Conservation (phyloP, 2,329 filamentous ascomycete species). For the Phialophora tarda region DNA sequence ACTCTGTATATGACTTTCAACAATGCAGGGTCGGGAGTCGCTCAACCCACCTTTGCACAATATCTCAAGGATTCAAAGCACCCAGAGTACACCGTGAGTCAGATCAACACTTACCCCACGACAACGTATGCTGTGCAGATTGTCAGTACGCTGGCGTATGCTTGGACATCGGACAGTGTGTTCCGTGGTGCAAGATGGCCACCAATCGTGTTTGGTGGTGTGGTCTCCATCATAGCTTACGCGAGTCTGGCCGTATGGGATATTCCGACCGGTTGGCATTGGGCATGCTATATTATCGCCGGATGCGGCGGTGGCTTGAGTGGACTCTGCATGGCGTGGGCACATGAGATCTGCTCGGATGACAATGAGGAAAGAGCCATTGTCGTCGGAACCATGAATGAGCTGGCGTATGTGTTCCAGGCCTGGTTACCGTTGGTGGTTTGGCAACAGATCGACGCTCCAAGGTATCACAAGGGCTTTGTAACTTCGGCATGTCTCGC, state of each 20-base stretch:
- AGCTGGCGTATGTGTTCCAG: constrained; percentile 72
- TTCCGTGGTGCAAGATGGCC: constrained; percentile 68
- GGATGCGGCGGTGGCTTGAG: constrained; percentile 56
- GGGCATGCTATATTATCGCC: constrained; percentile 65
- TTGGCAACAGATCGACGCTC: constrained; percentile 70
- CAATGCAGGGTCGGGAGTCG: constrained; percentile 57
- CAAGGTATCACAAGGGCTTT: constrained; percentile 65
- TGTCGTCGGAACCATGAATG: constrained; percentile 70
- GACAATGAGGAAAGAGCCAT: constrained; percentile 55
- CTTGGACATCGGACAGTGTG: constrained; percentile 68
- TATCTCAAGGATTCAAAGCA: constrained; percentile 51
- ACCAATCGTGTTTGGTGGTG: constrained; percentile 63
- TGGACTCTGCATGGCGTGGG: constrained; percentile 60
- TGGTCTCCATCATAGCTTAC: constrained; percentile 53
- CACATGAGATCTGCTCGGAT: constrained; percentile 58
- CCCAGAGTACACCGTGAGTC: constrained; percentile 53
- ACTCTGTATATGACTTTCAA: constrained; percentile 69
- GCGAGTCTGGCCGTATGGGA: constrained; percentile 56
- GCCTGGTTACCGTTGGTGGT: constrained; percentile 65
- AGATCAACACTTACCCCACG: constrained; percentile 63
- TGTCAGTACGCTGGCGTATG: constrained; percentile 66
- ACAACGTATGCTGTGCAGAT: constrained; percentile 63
- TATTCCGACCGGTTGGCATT: constrained; percentile 63
- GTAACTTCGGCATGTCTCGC: constrained; percentile 56
- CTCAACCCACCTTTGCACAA: constrained; percentile 63